Evolutionary conservation across 2,329 filamentous ascomycete genomes (phyloP).

Genomic region (Fusarium hainanense): DNA sequence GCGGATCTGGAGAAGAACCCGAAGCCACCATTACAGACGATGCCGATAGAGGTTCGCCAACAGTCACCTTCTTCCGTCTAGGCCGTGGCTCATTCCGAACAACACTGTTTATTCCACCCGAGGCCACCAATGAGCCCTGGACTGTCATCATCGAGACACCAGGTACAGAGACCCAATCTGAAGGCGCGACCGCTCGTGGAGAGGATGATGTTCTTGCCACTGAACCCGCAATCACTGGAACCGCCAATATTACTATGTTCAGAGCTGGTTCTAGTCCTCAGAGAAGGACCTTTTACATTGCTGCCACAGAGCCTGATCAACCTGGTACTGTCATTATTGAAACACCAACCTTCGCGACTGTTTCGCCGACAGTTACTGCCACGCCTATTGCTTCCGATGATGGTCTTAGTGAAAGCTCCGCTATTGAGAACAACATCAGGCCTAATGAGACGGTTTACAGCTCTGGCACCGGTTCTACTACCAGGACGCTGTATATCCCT

Average conservation of each 20-base stretch:
- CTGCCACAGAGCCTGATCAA: neutral
- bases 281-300: slow-evolving; percentile 1
- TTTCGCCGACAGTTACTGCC: neutral
- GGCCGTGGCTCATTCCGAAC: neutral
- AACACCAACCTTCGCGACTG: neutral
- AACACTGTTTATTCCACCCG: slow-evolving; percentile 14
- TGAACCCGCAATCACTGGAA: neutral
- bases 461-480: neutral
- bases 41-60: neutral
- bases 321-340: slow-evolving; percentile 22
- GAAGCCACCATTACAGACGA: neutral
- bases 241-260: slow-evolving; percentile 13
- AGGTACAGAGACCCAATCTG: slow-evolving; percentile 7
- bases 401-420: neutral
- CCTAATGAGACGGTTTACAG: slow-evolving; percentile 1
- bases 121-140: neutral
- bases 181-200: slow-evolving; percentile 8
- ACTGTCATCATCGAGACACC: slow-evolving; percentile 16
- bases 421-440: neutral
- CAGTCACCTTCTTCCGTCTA: slow-evolving; percentile 25
- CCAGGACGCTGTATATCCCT: neutral
- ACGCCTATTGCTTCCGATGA: neutral
- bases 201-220: neutral
- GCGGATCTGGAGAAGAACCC: neutral
- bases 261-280: neutral